Percentiles rank a stretch among this genome's conserved stretches.
Conservation (phyloP, 352 stramenopile genomes). For the Thalassiosira hispida region DNA sequence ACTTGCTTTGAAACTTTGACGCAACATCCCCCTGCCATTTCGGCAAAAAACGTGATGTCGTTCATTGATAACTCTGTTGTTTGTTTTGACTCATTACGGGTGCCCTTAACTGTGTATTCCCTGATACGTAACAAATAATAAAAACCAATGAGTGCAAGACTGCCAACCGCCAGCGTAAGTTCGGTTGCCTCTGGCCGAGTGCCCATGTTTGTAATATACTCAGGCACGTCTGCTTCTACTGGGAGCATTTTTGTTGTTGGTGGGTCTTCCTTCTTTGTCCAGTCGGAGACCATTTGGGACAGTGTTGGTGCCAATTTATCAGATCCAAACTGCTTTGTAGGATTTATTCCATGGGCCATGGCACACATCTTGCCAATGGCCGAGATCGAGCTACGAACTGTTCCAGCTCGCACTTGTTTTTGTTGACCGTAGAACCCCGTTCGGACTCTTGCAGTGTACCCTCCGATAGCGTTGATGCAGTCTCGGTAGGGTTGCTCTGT, state of each 20-base stretch:
- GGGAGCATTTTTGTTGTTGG: constrained; percentile 15
- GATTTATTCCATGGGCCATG: constrained; percentile 1
- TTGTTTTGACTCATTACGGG: background rate
- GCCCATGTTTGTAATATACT: background rate
- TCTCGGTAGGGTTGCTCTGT: background rate
- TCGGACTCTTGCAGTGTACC: background rate
- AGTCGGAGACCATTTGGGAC: too few species aligned
- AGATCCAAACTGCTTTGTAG: background rate
- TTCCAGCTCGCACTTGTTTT: background rate
- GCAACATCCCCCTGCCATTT: background rate
- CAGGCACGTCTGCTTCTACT: constrained; percentile 21
- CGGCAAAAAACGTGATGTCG: constrained; percentile 7
- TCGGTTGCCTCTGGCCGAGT: background rate
- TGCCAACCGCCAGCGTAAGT: background rate
- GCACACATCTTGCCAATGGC: constrained; percentile 17
- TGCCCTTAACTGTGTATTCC: constrained; percentile 14
- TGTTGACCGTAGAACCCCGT: background rate
- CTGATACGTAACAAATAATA: constrained; percentile 32
- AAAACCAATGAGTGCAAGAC: constrained; percentile 14
- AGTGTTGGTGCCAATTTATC: background rate
- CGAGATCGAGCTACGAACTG: constrained; percentile 7
- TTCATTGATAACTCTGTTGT: constrained; percentile 21
- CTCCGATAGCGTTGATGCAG: background rate
- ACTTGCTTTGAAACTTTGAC: background rate
- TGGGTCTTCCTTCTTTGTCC: background rate